Evolutionary conservation across 2,329 filamentous ascomycete species (phyloP).

Genomic region (Aspergillus texensis): DNA sequence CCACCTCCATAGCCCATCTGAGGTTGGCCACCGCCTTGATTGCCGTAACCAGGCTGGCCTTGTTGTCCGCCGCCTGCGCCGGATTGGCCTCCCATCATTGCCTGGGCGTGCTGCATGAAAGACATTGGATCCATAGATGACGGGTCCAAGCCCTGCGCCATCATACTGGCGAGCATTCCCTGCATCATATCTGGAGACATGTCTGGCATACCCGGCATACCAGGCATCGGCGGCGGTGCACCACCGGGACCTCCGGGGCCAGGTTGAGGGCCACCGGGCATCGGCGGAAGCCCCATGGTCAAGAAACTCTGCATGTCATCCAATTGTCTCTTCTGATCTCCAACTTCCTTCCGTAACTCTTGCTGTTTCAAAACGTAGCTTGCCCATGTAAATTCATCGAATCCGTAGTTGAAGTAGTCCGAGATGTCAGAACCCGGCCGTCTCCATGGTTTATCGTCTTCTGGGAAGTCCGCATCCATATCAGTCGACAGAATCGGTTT

Average conservation of each 20-base stretch:
- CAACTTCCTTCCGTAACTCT: slow-evolving; percentile 73
- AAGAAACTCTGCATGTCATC: slow-evolving; percentile 65
- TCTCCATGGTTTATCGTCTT: slow-evolving; percentile 89
- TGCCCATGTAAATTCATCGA: slow-evolving; percentile 98
- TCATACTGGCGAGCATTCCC: slow-evolving; percentile 59
- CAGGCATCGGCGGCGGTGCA: slow-evolving; percentile 38
- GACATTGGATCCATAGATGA: slow-evolving; percentile 56
- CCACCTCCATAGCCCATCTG: slow-evolving; percentile 48
- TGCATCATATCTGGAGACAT: slow-evolving; percentile 61
- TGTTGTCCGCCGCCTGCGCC: slow-evolving; percentile 42
- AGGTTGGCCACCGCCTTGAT: slow-evolving; percentile 40
- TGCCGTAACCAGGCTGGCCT: slow-evolving; percentile 38
- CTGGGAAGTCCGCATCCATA: slow-evolving; percentile 74
- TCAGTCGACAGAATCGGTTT: slow-evolving; percentile 83
- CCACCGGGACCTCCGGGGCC: slow-evolving; percentile 30
- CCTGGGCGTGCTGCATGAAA: slow-evolving; percentile 58
- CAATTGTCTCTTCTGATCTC: slow-evolving; percentile 74
- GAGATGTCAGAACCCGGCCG: slow-evolving; percentile 91
- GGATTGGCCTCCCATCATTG: slow-evolving; percentile 50
- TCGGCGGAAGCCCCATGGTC: slow-evolving; percentile 52
- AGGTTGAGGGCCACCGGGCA: slow-evolving; percentile 40
- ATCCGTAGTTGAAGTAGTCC: slow-evolving; percentile 99
- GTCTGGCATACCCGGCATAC: slow-evolving; percentile 51
- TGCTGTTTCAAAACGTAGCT: slow-evolving; percentile 91
- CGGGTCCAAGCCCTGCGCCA: slow-evolving; percentile 57